Evolutionary conservation across 1,284 basidiomycete genomes (phyloP), one percentile per base, ranked within the genome.

Genomic region (Polyporus tsugae): DNA sequence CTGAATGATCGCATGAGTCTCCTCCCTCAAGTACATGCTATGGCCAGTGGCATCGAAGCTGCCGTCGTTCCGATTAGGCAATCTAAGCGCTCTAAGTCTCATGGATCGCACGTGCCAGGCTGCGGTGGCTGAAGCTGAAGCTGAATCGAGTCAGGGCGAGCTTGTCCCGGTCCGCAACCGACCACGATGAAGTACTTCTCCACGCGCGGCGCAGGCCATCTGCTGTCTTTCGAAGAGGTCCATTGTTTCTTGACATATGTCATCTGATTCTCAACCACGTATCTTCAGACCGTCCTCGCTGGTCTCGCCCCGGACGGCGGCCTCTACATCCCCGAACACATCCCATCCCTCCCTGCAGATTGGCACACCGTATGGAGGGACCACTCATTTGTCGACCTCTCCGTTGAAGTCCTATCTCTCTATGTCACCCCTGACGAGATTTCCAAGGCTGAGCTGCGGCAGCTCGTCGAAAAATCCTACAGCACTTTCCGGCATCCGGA

Each of bases 271-370:
- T 75, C 64, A 75, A 69, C 62, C 64, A 60, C 53, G 7, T 33
- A 36, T 62, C 52, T 80, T 29, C 59, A 98, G 96, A 92, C 95
- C 19, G 96, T 98, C 71, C 89, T 99, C 55, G 91, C 94, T 35
- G 98, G 98, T 70, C 92, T 99, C 57, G 97, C 97, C 25, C 96
- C 97, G 41, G 93, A 99, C 77, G 96, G 97, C 63, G 97, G 97
- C 46, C 87, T 98, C 55, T 98, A 96, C 83, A 97, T 98, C 74
- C 96, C 96, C 4, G 87, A 88, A 74, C 75, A 81, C 70, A 93
- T 98, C 64, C 96, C 96, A 10, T 76, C 83, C 22, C 88, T 98
- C 3, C 96, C 96, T 4, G 71, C 80, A 53, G 87, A 93, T 80
- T 98, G 96, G 96, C 78, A 88, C 77, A 81, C 86, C 1, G 84